phyloP scores from a whole-genome alignment of 1,139 yeast species.

The Candida mesenterica region DNA sequence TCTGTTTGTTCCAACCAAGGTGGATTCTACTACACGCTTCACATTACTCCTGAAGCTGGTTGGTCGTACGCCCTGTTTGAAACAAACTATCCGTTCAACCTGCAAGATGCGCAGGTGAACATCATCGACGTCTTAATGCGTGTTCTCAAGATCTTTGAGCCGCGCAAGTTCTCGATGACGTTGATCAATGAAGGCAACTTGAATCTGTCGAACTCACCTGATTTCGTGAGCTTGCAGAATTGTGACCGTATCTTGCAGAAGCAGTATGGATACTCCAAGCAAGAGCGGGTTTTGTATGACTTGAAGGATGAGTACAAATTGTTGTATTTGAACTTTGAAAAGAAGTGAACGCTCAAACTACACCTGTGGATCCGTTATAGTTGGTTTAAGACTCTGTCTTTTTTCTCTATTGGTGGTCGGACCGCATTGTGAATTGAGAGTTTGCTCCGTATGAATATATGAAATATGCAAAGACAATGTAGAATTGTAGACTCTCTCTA shows the following conservation, averaged over 20 bases:
- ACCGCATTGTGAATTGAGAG: background rate
- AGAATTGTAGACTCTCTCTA: no score
- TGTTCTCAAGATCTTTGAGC: slow-evolving; percentile 66
- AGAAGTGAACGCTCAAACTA: background rate
- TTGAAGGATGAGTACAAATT: slow-evolving; percentile 49
- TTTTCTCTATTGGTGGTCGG: slow-evolving; percentile 17
- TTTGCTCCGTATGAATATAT: background rate
- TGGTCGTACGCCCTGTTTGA: slow-evolving; percentile 98
- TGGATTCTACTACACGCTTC: slow-evolving; percentile 80
- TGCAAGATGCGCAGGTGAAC: slow-evolving; percentile 32
- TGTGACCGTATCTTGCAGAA: slow-evolving; percentile 34
- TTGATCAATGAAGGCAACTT: slow-evolving; percentile 45
- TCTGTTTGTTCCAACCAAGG: slow-evolving; percentile 57
- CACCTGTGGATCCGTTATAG: slow-evolving; percentile 10
- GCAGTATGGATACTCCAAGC: slow-evolving; percentile 54
- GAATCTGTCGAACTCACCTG: slow-evolving; percentile 19
- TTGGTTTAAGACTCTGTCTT: slow-evolving; percentile 11
- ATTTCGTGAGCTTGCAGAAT: slow-evolving; percentile 29
- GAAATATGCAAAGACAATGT: no score
- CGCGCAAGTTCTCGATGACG: slow-evolving; percentile 75
- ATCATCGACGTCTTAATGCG: slow-evolving; percentile 53
- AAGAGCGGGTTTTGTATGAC: slow-evolving; percentile 72
- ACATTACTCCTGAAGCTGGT: slow-evolving; percentile 89
- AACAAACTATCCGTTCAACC: slow-evolving; percentile 65
- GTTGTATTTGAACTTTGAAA: slow-evolving; percentile 48